Evolutionary conservation across 495 filamentous ascomycete species (phyloP), one percentile per base, ranked within the genome.

Genomic region (Wilcoxina mikolae): DNA sequence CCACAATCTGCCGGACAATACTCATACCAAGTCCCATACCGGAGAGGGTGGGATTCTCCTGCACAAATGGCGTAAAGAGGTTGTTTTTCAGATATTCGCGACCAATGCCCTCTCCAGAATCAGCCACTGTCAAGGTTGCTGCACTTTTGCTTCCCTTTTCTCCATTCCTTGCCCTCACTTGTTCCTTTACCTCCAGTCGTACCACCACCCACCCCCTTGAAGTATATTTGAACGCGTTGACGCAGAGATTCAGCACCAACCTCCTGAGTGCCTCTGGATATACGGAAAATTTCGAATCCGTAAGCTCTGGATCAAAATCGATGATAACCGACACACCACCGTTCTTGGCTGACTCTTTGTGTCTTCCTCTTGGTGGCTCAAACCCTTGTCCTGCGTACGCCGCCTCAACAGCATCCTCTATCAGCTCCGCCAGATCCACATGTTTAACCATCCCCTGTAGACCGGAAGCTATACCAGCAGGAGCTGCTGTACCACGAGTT

Each of bases 221-320:
- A 3, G 82, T 85, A 58, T 84, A 87, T 59, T 89, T 89, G 56
- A 87, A 73, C 0, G 84, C 77, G 64, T 89, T 89, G 10, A 83
- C 80, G 51, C 86, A 80, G 0, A 88, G 56, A 57, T 88, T 87
- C 82, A 87, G 84, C 26, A 87, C 72, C 35, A 86, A 73, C 3
- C 84, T 76, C 7, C 82, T 74, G 29, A 85, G 68, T 3, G 82
- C 83, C 4, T 82, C 83, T 0, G 82, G 80, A 35, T 85, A 80
- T 0, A 78, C 76, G 2, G 69, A 69, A 61, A 83, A 84, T 3
- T 73, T 51, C 69, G 77, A 83, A 25, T 74, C 38, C 4, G 23
- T 71, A 23, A 70, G 67, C 15, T 68, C 57, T 3, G 68, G 66
- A 23, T 76, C 71, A 38, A 86, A 72, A 58, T 82, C 78, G 11